Percentiles rank a stretch among this genome's conserved stretches.
These are phyloP conservation scores for Ampelomyces quisqualis DNA, from an alignment of 2,329 filamentous ascomycete species.

Conservation along the genomic window DNA sequence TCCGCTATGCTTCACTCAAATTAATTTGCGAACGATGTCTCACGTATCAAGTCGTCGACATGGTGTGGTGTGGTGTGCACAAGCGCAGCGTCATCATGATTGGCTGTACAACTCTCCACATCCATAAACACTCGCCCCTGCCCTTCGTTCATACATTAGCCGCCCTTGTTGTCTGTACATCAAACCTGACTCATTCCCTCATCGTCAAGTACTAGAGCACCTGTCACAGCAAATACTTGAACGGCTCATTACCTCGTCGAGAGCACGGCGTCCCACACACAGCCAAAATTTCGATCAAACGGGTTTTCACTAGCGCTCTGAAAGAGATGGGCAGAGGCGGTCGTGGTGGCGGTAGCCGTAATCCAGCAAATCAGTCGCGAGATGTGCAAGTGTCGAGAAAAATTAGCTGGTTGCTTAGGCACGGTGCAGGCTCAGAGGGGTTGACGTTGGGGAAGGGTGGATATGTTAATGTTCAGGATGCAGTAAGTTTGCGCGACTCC, in stretches of 20 bases:
- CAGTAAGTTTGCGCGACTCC: conserved; percentile 48
- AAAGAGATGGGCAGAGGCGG: conserved; percentile 32
- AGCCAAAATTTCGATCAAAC: conserved; percentile 23
- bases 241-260: neutral
- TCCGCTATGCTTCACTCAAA: too few species aligned
- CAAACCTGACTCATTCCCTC: conserved; percentile 13
- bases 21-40: too few species aligned
- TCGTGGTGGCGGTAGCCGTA: conserved; percentile 40
- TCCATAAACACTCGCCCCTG: conserved; percentile 5
- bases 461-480: conserved; percentile 61
- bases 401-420: conserved; percentile 59
- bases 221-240: neutral
- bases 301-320: conserved; percentile 12
- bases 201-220: neutral
- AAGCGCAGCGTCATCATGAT: neutral
- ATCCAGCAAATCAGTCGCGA: conserved; percentile 42
- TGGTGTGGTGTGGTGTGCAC: too few species aligned
- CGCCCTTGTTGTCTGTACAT: conserved; percentile 2
- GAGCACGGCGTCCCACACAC: neutral
- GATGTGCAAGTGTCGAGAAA: conserved; percentile 52
- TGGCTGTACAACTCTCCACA: conserved; percentile 3
- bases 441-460: conserved; percentile 60
- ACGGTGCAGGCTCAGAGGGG: conserved; percentile 62
- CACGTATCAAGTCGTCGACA: too few species aligned
- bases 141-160: conserved; percentile 7